Conservation (phyloP, 192 early-diverging fungal species). For the Nowakowskiella sp. region DNA sequence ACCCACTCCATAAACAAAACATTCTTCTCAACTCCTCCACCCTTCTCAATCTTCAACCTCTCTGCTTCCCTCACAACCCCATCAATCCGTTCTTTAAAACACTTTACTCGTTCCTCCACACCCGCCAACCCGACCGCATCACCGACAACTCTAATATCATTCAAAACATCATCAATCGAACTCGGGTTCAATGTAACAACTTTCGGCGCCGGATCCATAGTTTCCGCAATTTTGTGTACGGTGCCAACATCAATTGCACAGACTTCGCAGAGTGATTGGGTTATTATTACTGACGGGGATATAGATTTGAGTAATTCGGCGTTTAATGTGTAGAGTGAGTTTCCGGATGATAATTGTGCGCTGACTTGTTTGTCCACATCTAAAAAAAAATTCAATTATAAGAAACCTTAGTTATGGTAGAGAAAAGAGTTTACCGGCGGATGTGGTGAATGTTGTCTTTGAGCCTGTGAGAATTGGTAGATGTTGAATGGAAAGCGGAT, state of each 20-base stretch:
- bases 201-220: constrained; percentile 32
- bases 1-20: constrained; percentile 47
- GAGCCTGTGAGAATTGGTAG: constrained; percentile 40
- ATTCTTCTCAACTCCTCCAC: constrained; percentile 17
- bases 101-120: neutral
- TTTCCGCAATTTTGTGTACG: constrained; percentile 37
- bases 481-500: constrained; percentile 23
- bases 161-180: constrained; percentile 36
- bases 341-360: constrained; percentile 25
- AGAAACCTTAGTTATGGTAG: neutral
- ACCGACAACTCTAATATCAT: constrained; percentile 38
- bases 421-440: constrained; percentile 18
- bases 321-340: constrained; percentile 43
- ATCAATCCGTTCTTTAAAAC: constrained; percentile 15
- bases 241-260: constrained; percentile 45
- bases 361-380: constrained; percentile 40
- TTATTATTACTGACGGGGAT: constrained; percentile 39
- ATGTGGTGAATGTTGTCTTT: constrained; percentile 39
- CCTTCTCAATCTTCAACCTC: constrained; percentile 6
- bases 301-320: constrained; percentile 22
- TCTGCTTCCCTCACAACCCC: constrained; percentile 9
- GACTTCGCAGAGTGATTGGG: constrained; percentile 42
- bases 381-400: neutral
- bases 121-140: constrained; percentile 23
- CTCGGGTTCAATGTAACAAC: constrained; percentile 46